phyloP scores from a whole-genome alignment of 73 alveolate species.

The Paramecium bursaria region DNA sequence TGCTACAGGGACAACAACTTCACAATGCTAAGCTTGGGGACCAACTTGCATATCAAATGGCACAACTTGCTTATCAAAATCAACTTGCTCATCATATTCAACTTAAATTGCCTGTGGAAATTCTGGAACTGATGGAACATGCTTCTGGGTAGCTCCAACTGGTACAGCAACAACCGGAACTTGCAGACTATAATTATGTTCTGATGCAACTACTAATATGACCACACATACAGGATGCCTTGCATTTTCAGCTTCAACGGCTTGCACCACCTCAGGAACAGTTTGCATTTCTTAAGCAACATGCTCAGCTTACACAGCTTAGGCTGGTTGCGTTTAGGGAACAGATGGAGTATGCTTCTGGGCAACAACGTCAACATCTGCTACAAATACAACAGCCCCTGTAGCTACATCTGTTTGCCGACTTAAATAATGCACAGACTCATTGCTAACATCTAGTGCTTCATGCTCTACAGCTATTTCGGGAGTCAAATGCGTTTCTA shows the following conservation, averaged over 20 bases:
- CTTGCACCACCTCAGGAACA: conserved; percentile 29
- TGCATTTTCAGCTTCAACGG: background rate
- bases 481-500: conserved; percentile 10
- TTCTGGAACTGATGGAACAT: conserved; percentile 50
- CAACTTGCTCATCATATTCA: too few species aligned
- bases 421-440: conserved; percentile 1
- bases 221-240: conserved; percentile 36
- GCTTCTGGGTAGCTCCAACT: background rate
- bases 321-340: conserved; percentile 51
- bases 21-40: background rate
- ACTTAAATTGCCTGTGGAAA: conserved; percentile 28
- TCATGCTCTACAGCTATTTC: background rate
- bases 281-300: conserved; percentile 13
- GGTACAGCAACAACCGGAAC: background rate
- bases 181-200: conserved; percentile 30
- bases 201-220: conserved; percentile 32
- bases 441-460: background rate
- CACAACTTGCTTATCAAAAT: too few species aligned
- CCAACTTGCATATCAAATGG: conserved; percentile 17
- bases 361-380: conserved; percentile 2
- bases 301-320: conserved; percentile 33
- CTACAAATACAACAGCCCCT: background rate
- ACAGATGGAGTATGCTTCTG: background rate
- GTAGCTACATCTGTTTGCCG: background rate
- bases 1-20: background rate